A percentile compares a stretch with the other conserved stretches of the same genome.
These are phyloP conservation scores for Candida sonorensis DNA, from an alignment of 805 yeast genomes.

Conservation along the genomic window DNA sequence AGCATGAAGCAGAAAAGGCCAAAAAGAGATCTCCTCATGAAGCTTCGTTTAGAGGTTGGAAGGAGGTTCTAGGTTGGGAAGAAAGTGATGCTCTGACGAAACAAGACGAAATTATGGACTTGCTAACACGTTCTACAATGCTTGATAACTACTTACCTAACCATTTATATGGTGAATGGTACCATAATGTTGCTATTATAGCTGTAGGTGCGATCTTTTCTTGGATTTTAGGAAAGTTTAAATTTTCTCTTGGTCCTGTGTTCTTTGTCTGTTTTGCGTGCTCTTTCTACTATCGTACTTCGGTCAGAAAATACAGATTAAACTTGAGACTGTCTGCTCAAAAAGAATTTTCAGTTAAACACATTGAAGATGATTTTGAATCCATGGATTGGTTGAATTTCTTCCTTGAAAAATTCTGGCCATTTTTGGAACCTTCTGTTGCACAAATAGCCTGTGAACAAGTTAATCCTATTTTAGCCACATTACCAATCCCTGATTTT, in stretches of 20 bases:
- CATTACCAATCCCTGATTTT: conserved; percentile 74
- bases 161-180: conserved; percentile 89
- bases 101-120: conserved; percentile 68
- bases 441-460: conserved; percentile 81
- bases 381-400: conserved; percentile 94
- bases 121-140: conserved; percentile 62
- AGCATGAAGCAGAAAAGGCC: conserved; percentile 12
- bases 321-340: conserved; percentile 72
- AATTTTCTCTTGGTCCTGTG: conserved; percentile 74
- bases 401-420: conserved; percentile 89
- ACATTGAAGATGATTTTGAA: conserved; percentile 84
- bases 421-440: conserved; percentile 79
- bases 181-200: conserved; percentile 74
- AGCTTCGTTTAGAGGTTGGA: conserved; percentile 86
- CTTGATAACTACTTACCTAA: conserved; percentile 75
- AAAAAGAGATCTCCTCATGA: conserved; percentile 41
- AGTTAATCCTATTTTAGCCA: conserved; percentile 77
- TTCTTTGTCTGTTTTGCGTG: conserved; percentile 61
- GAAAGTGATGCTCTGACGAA: conserved; percentile 55
- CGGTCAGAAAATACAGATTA: conserved; percentile 73
- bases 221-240: conserved; percentile 72
- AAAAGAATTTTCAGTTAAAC: conserved; percentile 74
- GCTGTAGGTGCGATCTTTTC: conserved; percentile 64
- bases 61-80: conserved; percentile 85
- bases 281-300: conserved; percentile 71